phyloP scores from a whole-genome alignment of 345 rosid species.

The Kandelia obovata region DNA sequence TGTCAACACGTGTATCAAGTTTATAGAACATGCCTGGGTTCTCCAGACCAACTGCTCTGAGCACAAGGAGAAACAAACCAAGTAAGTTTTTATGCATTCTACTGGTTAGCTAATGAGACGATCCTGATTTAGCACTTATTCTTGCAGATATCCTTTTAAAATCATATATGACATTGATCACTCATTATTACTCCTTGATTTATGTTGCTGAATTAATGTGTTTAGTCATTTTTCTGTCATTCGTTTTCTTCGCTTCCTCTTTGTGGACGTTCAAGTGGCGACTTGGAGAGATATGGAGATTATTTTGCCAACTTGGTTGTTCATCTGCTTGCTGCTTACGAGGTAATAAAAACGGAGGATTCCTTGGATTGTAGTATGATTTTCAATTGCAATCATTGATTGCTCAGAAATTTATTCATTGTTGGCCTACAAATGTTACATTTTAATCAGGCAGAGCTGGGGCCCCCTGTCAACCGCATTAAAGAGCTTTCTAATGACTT shows the following conservation, averaged over 20 bases:
- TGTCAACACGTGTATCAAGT: conserved; percentile 64
- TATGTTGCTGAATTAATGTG: too few species aligned
- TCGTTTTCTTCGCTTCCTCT: neutral
- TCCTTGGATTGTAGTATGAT: neutral
- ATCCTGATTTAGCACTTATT: conserved; percentile 10
- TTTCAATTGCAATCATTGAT: neutral
- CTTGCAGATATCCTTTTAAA: conserved; percentile 2
- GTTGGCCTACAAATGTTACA: neutral
- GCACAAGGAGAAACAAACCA: conserved; percentile 62
- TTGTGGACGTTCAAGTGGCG: conserved; percentile 52
- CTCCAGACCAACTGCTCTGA: conserved; percentile 38
- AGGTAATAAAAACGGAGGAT: conserved; percentile 39
- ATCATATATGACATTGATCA: neutral
- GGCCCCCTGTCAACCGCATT: conserved; percentile 38
- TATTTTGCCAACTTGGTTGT: conserved; percentile 57
- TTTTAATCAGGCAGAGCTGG: conserved; percentile 60
- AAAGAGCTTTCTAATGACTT: conserved; percentile 42
- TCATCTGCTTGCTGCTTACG: conserved; percentile 60
- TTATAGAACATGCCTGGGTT: conserved; percentile 66
- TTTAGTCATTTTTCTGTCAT: too few species aligned
- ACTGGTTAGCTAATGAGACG: neutral
- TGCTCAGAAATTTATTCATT: too few species aligned
- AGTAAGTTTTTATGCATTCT: conserved; percentile 44
- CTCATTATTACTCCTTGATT: too few species aligned
- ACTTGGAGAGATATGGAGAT: conserved; percentile 67